Conservation (phyloP, 257 asterid genomes). For the Coffea eugenioides region DNA sequence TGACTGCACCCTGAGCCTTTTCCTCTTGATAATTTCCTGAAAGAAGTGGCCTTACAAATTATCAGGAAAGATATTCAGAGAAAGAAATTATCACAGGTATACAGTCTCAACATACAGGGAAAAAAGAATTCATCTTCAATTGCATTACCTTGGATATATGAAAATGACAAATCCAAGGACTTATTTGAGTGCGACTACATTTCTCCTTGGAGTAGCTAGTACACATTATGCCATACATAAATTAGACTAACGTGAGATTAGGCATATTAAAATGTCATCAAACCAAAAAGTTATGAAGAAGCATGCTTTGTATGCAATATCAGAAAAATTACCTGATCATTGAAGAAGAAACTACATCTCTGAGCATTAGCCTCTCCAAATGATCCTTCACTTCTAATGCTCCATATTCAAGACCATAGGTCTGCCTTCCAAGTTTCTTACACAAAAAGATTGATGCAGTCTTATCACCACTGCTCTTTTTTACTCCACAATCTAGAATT, state of each 20-base stretch:
- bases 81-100: conserved; percentile 8
- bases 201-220: conserved; percentile 49
- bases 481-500: conserved; percentile 80
- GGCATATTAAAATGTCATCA: conserved; percentile 11
- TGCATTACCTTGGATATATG: conserved; percentile 69
- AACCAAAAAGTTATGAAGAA: conserved; percentile 9
- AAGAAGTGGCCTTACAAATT: conserved; percentile 2
- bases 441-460: conserved; percentile 78
- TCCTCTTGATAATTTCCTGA: conserved; percentile 68
- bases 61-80: background rate
- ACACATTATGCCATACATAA: conserved; percentile 13
- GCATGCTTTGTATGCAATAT: background rate
- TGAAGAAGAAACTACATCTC: conserved; percentile 62
- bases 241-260: conserved; percentile 23
- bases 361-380: conserved; percentile 61
- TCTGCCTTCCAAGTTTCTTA: conserved; percentile 54
- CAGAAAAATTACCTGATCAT: conserved; percentile 54
- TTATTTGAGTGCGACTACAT: conserved; percentile 25
- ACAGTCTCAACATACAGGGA: background rate
- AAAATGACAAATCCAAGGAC: conserved; percentile 84
- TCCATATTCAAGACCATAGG: conserved; percentile 74
- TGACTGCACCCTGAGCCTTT: conserved; percentile 47
- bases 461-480: conserved; percentile 55
- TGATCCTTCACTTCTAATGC: conserved; percentile 80
- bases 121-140: conserved; percentile 8